A percentile compares a stretch with the other conserved stretches of the same genome.
Evolutionary conservation across 2,329 filamentous ascomycete species (phyloP).

Genomic region (Nemania serpens): DNA sequence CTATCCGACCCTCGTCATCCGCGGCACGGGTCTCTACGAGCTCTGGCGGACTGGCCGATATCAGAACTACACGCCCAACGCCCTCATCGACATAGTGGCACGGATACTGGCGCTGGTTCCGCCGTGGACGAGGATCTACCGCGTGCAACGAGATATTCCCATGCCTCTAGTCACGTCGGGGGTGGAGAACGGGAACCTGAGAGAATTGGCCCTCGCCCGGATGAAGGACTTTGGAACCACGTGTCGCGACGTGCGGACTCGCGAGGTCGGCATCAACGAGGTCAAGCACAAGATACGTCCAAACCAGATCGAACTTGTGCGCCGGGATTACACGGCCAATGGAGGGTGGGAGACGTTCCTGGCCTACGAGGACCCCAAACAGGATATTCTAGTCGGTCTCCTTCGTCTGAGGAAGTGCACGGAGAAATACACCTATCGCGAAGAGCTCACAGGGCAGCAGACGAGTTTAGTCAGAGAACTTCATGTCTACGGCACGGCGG

Average conservation of each 20-base stretch:
- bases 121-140: slow-evolving; percentile 98
- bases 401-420: slow-evolving; percentile 90
- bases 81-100: slow-evolving; percentile 91
- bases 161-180: slow-evolving; percentile 99
- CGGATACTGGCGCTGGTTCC: slow-evolving; percentile 94
- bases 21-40: slow-evolving; percentile 95
- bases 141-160: slow-evolving; percentile 97
- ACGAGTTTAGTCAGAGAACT: slow-evolving; percentile 92
- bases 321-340: slow-evolving; percentile 92
- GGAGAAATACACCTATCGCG: slow-evolving; percentile 86
- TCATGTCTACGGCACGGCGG: slow-evolving; percentile 95
- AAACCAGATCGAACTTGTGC: slow-evolving; percentile 92
- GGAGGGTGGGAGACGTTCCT: slow-evolving; percentile 98
- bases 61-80: slow-evolving; percentile 98
- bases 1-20: slow-evolving; percentile 95
- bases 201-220: slow-evolving; percentile 89
- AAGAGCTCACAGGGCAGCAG: slow-evolving; percentile 82
- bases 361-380: slow-evolving; percentile 96
- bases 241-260: slow-evolving; percentile 92
- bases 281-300: slow-evolving; percentile 98
- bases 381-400: slow-evolving; percentile 93
- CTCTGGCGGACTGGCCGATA: slow-evolving; percentile 96
- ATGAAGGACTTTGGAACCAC: slow-evolving; percentile 99
- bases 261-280: slow-evolving; percentile 98
- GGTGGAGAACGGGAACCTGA: slow-evolving; percentile 95